phyloP scores from a whole-genome alignment of 495 filamentous ascomycete genomes.

The Barbatosphaeria neglecta region DNA sequence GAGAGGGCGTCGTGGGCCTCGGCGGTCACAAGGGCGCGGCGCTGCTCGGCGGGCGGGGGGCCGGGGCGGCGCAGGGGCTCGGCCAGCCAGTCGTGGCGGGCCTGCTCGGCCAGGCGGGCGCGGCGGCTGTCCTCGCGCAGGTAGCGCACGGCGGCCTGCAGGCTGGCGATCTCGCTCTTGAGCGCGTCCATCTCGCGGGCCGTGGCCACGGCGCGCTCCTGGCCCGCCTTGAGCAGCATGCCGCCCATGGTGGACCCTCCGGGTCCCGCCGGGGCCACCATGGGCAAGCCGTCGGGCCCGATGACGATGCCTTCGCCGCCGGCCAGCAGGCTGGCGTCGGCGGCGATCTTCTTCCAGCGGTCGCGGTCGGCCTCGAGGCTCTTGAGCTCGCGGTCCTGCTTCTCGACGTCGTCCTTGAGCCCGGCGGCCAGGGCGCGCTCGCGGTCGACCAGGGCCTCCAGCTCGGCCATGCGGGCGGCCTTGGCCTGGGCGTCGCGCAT shows the following conservation, averaged over 20 bases:
- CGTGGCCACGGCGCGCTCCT: slow-evolving; percentile 51
- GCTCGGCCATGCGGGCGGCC: slow-evolving; percentile 47
- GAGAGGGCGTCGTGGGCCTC: slow-evolving; percentile 61
- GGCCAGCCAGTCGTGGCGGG: slow-evolving; percentile 51
- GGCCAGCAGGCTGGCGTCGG: slow-evolving; percentile 49
- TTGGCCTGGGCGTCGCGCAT: slow-evolving; percentile 70
- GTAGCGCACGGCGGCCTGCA: slow-evolving; percentile 68
- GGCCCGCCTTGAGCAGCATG: slow-evolving; percentile 39
- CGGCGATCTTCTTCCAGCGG: slow-evolving; percentile 63
- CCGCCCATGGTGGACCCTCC: slow-evolving; percentile 16
- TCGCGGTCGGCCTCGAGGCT: slow-evolving; percentile 52
- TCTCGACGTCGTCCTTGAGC: slow-evolving; percentile 53
- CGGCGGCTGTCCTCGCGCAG: slow-evolving; percentile 68
- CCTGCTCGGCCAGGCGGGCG: slow-evolving; percentile 48
- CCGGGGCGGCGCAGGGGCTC: slow-evolving; percentile 47
- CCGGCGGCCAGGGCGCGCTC: slow-evolving; percentile 41
- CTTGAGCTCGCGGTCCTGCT: slow-evolving; percentile 46
- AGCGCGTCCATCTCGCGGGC: slow-evolving; percentile 66
- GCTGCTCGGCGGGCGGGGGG: slow-evolving; percentile 38
- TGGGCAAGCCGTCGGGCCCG: slow-evolving; percentile 28
- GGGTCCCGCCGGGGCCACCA: too few species aligned
- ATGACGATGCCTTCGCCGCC: slow-evolving; percentile 28
- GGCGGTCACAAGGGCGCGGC: slow-evolving; percentile 45
- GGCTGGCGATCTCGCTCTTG: slow-evolving; percentile 52
- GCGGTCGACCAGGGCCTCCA: slow-evolving; percentile 48